A percentile compares a stretch with the other conserved stretches of the same genome.
These are phyloP conservation scores for Herpotrichia juniperi DNA, from an alignment of 2,329 filamentous ascomycete species.

Conservation along the genomic window DNA sequence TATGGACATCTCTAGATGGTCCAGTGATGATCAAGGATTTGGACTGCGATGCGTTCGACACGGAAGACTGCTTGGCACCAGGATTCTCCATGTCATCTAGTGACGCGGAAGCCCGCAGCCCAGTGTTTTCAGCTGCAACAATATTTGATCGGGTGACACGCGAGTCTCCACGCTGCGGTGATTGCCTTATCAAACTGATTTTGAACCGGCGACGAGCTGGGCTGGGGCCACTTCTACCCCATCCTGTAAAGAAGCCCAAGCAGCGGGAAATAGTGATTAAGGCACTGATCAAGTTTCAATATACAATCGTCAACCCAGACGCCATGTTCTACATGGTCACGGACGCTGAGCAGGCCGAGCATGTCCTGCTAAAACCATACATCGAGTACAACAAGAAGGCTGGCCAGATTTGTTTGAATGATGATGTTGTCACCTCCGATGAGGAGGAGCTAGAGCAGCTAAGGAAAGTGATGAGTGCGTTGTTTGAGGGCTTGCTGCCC, in stretches of 20 bases:
- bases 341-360: conserved; percentile 51
- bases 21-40: conserved; percentile 48
- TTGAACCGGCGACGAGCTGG: conserved; percentile 45
- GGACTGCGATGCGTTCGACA: conserved; percentile 49
- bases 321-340: conserved; percentile 52
- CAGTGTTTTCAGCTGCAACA: conserved; percentile 47
- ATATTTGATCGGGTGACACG: conserved; percentile 48
- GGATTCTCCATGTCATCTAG: conserved; percentile 47
- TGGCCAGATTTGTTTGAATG: conserved; percentile 52
- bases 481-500: conserved; percentile 43
- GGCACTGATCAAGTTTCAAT: conserved; percentile 51
- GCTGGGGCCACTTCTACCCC: conserved; percentile 46
- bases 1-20: conserved; percentile 53
- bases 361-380: conserved; percentile 44
- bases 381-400: conserved; percentile 41
- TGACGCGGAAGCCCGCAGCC: conserved; percentile 42
- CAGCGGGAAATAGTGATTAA: conserved; percentile 45
- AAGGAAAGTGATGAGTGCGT: conserved; percentile 39
- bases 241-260: conserved; percentile 31
- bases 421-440: conserved; percentile 50
- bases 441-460: conserved; percentile 41
- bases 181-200: conserved; percentile 51
- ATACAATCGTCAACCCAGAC: conserved; percentile 49
- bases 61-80: conserved; percentile 51
- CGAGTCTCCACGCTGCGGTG: conserved; percentile 49